Base-by-base conservation (phyloP, 1,139 yeast species). In the Kazachstania sp. region DNA sequence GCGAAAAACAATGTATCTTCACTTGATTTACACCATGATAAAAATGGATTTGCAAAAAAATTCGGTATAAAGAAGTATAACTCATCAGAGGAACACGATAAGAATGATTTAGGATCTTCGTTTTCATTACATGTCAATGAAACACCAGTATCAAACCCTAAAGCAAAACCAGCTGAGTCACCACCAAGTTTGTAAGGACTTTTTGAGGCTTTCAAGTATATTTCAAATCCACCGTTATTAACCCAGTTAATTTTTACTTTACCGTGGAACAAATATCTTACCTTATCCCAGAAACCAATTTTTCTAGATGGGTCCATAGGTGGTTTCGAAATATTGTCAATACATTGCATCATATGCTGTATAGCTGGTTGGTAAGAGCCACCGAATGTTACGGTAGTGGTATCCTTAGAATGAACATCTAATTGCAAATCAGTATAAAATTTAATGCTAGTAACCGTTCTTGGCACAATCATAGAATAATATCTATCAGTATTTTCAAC, bases 341-440 rank as follows among this genome's bases (percentile, higher is more conserved):
- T 75, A 49, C 81, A 84, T 47, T 80, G 70, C 83, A 86, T 85
- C 1, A 82, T 74, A 54, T 87, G 92, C 54, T 87, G 90, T 37
- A 90, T 75, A 1, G 88, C 94, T 37, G 95, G 90, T 57, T 82
- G 87, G 59, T 82, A 83, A 0, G 88, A 83, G 35, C 83, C 81
- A 29, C 95, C 95, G 95, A 96, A 88, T 0, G 86, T 79, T 39
- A 86, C 79, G 35, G 86, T 70, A 0, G 94, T 78, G 0, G 92
- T 81, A 8, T 66, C 64, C 18, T 71, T 69, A 0, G 95, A 76
- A 48, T 73, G 71, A 38, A 85, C 72, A 15, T 70, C 71, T 50
- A 86, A 72, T 12, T 70, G 66, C 53, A 87, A 62, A 49, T 81
- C 81, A 0, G 88, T 76, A 59, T 71, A 86, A 48, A 85, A 67